Conservation (phyloP, 495 filamentous ascomycete species). For the Terfezia boudieri region DNA sequence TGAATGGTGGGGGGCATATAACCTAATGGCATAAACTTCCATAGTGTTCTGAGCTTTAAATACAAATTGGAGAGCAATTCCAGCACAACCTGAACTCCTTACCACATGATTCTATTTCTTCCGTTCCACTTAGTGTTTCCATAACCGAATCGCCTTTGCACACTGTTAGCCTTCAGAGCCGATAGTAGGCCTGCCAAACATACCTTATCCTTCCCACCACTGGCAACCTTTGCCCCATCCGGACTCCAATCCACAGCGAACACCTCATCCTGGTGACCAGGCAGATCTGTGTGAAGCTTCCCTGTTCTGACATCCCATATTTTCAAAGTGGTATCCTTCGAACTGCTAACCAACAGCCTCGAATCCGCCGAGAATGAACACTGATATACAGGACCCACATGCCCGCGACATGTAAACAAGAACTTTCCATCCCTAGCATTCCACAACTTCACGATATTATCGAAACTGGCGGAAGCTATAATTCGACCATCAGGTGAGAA, state of each 20-base stretch:
- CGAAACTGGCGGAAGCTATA: constrained; percentile 74
- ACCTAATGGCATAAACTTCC: not conserved
- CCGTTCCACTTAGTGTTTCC: constrained; percentile 13
- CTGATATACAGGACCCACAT: constrained; percentile 85
- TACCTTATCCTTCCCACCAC: constrained; percentile 79
- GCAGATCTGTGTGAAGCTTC: constrained; percentile 60
- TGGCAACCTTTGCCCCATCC: constrained; percentile 63
- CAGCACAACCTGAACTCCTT: not conserved
- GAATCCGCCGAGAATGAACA: constrained; percentile 79
- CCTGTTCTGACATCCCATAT: constrained; percentile 75
- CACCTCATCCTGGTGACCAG: constrained; percentile 87
- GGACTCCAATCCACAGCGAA: constrained; percentile 84
- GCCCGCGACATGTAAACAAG: constrained; percentile 64
- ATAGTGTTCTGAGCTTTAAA: not conserved
- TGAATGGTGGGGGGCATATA: not conserved
- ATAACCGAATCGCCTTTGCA: constrained; percentile 17
- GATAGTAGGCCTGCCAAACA: not conserved
- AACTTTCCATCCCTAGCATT: constrained; percentile 55
- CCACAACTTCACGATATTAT: constrained; percentile 86
- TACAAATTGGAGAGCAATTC: not conserved
- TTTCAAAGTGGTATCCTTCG: constrained; percentile 87
- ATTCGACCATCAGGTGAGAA: constrained; percentile 74
- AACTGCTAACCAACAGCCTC: constrained; percentile 56
- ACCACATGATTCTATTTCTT: not conserved
- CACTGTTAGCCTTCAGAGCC: not conserved